Evolutionary conservation across 2,329 filamentous ascomycete species (phyloP), one percentile per base, ranked within the genome.

Genomic region (Sphaerulina musiva): DNA sequence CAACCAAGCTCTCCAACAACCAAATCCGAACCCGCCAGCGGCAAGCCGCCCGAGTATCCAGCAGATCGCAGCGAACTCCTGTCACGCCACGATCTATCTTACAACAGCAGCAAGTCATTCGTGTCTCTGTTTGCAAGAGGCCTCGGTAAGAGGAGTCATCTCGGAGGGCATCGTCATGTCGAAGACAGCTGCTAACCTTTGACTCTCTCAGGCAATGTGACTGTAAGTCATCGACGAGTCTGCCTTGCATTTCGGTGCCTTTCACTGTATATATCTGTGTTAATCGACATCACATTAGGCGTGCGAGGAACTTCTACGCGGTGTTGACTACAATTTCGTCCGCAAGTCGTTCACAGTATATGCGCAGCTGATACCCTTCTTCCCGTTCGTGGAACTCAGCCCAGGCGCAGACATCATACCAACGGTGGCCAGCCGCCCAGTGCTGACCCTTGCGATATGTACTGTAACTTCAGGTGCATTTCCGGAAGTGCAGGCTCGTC

Each of bases 391-490:
- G 29, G 56, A 60, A 29, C 42, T 66, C 26, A 53, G 44, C 17
- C 60, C 53, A 8, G 59, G 41, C n/a, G 57, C 55, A 46, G 57
- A 58, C 20, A 46, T 53, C 20, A 51, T 58, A 10, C 26, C 49
- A 34, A 64, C 64, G 64, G 55, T 62, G 12, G 53, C 57, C 3
- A 51, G 51, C 23, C 55, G 61, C 29, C 64, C 65, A 4, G 14
- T 63, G 1, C 57, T 63, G 38, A 62, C 62, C 10, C 46, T 65
- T 4, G 63, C 64, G 6, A 61, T 67, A n/a, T 65, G 63, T 49
- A 58, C 55, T 9, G 62, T 65, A 14, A 38, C 65, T 32, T 53
- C 61, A 9, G 48, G 55, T n/a, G 53, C 61, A 8, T 46, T 53
- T 26, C 57, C 56, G 10, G 58, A 62, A 14, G 29, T 57, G 31